A percentile compares a stretch with the other conserved stretches of the same genome.
Evolutionary conservation across 352 stramenopile species (phyloP).

Genomic region (Pythium dissotocum): DNA sequence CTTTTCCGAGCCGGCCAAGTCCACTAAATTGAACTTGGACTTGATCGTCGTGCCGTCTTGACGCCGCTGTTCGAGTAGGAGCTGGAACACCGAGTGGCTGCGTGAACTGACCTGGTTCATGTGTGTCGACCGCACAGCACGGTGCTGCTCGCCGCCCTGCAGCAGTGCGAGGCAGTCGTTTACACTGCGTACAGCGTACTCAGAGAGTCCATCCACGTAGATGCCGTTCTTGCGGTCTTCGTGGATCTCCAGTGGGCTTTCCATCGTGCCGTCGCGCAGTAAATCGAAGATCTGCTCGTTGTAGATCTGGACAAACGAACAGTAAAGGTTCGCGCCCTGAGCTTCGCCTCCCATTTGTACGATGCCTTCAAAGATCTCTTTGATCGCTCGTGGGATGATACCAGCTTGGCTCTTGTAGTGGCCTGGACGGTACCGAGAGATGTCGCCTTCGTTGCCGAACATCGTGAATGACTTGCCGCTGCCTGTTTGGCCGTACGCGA

Average conservation of each 20-base stretch:
- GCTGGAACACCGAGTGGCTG: constrained; percentile 89
- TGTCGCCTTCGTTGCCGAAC: constrained; percentile 76
- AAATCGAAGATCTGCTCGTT: constrained; percentile 93
- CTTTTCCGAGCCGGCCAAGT: constrained; percentile 93
- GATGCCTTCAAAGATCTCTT: constrained; percentile 78
- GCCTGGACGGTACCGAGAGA: constrained; percentile 67
- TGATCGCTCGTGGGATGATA: constrained; percentile 89
- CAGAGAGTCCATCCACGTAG: constrained; percentile 90
- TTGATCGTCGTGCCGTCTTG: constrained; percentile 75
- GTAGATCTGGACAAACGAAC: constrained; percentile 91
- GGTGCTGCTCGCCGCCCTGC: constrained; percentile 81
- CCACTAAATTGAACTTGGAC: constrained; percentile 95
- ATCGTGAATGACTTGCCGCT: constrained; percentile 89
- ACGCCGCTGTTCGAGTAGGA: constrained; percentile 77
- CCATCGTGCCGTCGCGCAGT: constrained; percentile 79
- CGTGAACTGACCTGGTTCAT: constrained; percentile 92
- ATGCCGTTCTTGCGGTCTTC: constrained; percentile 86
- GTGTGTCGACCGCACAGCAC: constrained; percentile 88
- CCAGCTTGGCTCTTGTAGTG: constrained; percentile 83
- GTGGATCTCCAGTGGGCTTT: constrained; percentile 76
- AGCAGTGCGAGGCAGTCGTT: constrained; percentile 87
- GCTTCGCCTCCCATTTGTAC: constrained; percentile 57
- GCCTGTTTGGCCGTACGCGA: constrained; percentile 84
- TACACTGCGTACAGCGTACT: constrained; percentile 87
- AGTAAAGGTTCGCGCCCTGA: constrained; percentile 57